Evolutionary conservation across 257 asterid species (phyloP).

Genomic region (Anisodus acutangulus): DNA sequence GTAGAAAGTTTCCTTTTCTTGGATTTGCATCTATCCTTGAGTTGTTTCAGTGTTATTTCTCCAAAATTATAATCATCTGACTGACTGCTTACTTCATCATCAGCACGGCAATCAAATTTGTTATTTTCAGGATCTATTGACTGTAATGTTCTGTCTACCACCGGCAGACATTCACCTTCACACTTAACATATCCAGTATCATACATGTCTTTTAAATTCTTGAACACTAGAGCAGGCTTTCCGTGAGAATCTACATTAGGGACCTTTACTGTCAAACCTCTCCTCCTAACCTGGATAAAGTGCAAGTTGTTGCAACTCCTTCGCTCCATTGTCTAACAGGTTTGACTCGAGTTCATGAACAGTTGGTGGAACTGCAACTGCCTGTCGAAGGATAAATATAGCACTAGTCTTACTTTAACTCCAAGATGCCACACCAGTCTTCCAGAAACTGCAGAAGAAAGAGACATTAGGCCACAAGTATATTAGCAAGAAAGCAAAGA

Average conservation of each 20-base stretch:
- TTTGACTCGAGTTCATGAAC: constrained; percentile 22
- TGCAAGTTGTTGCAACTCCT: constrained; percentile 50
- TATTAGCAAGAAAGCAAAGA: constrained; percentile 2
- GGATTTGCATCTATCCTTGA: constrained; percentile 45
- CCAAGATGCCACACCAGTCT: constrained; percentile 15
- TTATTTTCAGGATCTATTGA: constrained; percentile 38
- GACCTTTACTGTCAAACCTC: constrained; percentile 46
- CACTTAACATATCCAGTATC: constrained; percentile 44
- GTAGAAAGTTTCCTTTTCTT: constrained; percentile 62
- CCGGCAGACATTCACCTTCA: constrained; percentile 36
- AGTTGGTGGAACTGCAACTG: constrained; percentile 18
- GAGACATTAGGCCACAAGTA: constrained; percentile 2
- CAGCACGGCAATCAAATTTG: constrained; percentile 19
- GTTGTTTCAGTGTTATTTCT: constrained; percentile 67
- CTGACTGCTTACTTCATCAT: constrained; percentile 36
- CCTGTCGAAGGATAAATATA: constrained; percentile 15
- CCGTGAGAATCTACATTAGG: constrained; percentile 46
- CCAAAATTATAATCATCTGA: constrained; percentile 33
- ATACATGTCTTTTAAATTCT: constrained; percentile 53
- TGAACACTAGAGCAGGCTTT: constrained; percentile 48
- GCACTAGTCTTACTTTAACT: neutral
- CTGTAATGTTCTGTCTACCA: constrained; percentile 49
- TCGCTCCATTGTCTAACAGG: constrained; percentile 52
- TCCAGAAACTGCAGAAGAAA: constrained; percentile 22
- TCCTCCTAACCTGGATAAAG: constrained; percentile 57